phyloP scores from a whole-genome alignment of 441 rosid species.

The Pelargonium fulgidum region DNA sequence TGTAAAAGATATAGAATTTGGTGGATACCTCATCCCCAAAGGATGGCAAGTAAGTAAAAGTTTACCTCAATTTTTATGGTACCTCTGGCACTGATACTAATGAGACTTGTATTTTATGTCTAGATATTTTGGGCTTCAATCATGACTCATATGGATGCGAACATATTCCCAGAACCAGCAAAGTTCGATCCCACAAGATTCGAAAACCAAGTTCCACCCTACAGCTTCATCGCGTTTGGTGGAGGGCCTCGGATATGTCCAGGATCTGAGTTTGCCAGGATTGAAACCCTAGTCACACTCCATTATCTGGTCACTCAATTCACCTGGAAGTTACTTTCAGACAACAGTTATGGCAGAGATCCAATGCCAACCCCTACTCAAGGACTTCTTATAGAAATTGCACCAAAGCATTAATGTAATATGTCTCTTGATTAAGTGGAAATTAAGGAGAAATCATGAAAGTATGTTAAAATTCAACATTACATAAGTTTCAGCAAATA shows the following conservation, averaged over 20 bases:
- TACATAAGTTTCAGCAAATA: no score
- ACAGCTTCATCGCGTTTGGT: constrained; percentile 42
- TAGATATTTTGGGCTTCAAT: constrained; percentile 43
- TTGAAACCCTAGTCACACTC: constrained; percentile 27
- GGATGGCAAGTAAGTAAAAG: constrained; percentile 43
- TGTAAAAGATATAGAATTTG: constrained; percentile 32
- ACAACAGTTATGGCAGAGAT: constrained; percentile 6
- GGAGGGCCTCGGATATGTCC: constrained; percentile 52
- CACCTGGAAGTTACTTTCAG: not conserved
- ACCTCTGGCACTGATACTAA: not conserved
- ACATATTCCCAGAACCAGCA: constrained; percentile 37
- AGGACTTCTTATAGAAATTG: constrained; percentile 10
- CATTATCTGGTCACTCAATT: constrained; percentile 20
- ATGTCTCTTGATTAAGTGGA: no score
- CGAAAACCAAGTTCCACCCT: constrained; percentile 43
- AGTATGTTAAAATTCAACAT: not conserved
- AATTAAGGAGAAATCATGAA: not conserved
- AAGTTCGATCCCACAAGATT: constrained; percentile 44
- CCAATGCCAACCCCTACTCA: constrained; percentile 15
- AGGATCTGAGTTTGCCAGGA: constrained; percentile 44
- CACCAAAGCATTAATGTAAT: not conserved
- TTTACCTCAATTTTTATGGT: not conserved
- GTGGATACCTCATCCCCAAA: constrained; percentile 41
- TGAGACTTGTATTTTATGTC: not conserved
- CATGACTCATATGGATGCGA: constrained; percentile 40